Conservation (phyloP, 1,284 basidiomycete genomes). For the Microbotryomycetes sp. region DNA sequence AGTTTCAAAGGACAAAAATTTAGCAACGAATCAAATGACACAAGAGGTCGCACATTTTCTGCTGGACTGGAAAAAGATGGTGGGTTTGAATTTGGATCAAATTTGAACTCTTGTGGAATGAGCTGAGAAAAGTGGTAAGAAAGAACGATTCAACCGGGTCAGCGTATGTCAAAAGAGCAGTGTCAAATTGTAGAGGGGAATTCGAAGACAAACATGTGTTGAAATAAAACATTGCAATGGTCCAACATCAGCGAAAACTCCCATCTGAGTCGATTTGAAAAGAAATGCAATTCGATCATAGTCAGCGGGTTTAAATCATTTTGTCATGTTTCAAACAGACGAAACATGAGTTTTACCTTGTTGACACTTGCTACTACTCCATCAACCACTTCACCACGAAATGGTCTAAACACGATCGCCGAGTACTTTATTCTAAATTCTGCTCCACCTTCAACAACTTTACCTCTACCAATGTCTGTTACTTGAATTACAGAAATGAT, state of each 20-base stretch:
- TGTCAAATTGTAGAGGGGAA: background rate
- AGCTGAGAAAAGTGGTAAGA: slow-evolving; percentile 52
- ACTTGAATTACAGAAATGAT: slow-evolving; percentile 87
- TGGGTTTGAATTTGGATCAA: slow-evolving; percentile 87
- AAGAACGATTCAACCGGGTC: background rate
- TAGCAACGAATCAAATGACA: slow-evolving; percentile 1
- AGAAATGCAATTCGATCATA: background rate
- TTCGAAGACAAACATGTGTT: slow-evolving; percentile 64
- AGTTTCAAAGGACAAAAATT: slow-evolving; percentile 9
- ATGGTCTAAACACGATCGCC: slow-evolving; percentile 94
- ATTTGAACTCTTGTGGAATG: slow-evolving; percentile 84
- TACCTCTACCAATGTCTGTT: slow-evolving; percentile 37
- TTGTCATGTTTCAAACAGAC: no score
- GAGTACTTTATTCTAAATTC: slow-evolving; percentile 36
- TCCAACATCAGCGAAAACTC: slow-evolving; percentile 94
- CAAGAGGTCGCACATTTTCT: slow-evolving; percentile 58
- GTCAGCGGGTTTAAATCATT: background rate
- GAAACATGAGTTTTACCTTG: slow-evolving; percentile 57
- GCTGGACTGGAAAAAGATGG: slow-evolving; percentile 65
- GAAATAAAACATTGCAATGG: slow-evolving; percentile 88
- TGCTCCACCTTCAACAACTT: slow-evolving; percentile 69
- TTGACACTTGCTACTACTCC: slow-evolving; percentile 93
- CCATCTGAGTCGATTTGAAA: slow-evolving; percentile 64
- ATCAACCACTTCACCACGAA: slow-evolving; percentile 98
- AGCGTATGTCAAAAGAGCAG: slow-evolving; percentile 1